phyloP scores from a whole-genome alignment of 345 rosid genomes.

The Eucalyptus caleyi region DNA sequence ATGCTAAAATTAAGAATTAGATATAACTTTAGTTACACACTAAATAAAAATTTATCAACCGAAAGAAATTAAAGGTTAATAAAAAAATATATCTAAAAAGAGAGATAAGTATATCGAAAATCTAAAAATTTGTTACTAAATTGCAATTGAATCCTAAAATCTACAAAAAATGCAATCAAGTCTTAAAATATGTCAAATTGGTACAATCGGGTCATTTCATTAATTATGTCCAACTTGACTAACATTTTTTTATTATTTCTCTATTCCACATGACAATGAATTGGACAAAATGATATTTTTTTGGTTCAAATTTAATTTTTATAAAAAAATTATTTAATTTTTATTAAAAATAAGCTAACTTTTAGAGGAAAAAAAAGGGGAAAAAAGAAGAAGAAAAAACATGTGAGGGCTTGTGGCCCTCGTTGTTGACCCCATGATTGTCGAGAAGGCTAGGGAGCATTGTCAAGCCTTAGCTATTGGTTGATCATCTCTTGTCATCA shows the following conservation, averaged over 20 bases:
- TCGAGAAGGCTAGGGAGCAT: not conserved
- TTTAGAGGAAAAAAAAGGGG: too few relatives aligned
- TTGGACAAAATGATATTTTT: too few relatives aligned
- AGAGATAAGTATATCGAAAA: not conserved
- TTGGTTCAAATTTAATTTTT: not conserved
- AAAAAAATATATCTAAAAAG: not conserved
- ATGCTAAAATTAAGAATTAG: not conserved
- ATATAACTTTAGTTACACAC: not conserved
- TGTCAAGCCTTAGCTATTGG: not conserved
- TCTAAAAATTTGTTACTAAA: too few relatives aligned
- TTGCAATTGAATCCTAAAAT: too few relatives aligned
- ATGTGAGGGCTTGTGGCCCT: not conserved
- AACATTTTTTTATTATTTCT: too few relatives aligned
- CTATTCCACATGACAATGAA: fast-evolving
- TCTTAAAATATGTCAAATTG: fast-evolving
- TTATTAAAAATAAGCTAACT: not conserved
- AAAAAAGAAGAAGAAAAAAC: not conserved
- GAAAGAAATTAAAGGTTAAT: not conserved
- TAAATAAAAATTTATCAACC: not conserved
- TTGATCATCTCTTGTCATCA: not conserved
- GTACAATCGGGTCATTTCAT: too few relatives aligned
- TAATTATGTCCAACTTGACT: fast-evolving
- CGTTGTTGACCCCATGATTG: fast-evolving
- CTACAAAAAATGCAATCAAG: fast-evolving
- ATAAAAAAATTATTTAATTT: too few relatives aligned